Evolutionary conservation across 1,139 yeast genomes (phyloP).

Genomic region (Lodderomyces elongisporus): DNA sequence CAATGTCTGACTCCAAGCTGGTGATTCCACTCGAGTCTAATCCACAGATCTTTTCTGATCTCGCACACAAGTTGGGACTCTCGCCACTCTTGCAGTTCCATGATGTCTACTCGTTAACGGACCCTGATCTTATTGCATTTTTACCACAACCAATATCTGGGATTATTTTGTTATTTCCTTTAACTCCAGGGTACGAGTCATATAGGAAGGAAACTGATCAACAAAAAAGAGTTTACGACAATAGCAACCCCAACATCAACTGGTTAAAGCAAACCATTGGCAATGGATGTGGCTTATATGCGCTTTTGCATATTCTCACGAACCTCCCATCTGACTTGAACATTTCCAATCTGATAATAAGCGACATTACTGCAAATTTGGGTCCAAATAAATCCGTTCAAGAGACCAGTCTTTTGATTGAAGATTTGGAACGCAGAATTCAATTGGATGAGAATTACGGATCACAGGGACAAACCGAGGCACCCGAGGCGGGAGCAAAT

Average conservation of each 20-base stretch:
- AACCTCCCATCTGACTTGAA: constrained; percentile 52
- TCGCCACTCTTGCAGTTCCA: constrained; percentile 56
- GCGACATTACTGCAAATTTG: constrained; percentile 22
- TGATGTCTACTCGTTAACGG: constrained; percentile 82
- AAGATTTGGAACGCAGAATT: constrained; percentile 43
- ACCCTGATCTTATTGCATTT: constrained; percentile 69
- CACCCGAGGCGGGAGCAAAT: constrained; percentile 65
- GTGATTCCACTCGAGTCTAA: constrained; percentile 90
- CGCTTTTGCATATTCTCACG: constrained; percentile 68
- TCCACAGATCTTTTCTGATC: constrained; percentile 75
- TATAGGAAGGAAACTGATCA: constrained; percentile 37
- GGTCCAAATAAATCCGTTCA: constrained; percentile 20
- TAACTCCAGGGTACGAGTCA: constrained; percentile 57
- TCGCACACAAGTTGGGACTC: constrained; percentile 67
- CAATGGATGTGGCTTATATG: constrained; percentile 93
- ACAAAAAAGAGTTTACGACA: constrained; percentile 13
- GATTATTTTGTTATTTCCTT: constrained; percentile 73
- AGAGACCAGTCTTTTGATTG: constrained; percentile 42
- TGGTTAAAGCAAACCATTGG: constrained; percentile 86
- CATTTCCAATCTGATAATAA: constrained; percentile 31
- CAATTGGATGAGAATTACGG: constrained; percentile 57
- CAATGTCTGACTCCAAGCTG: constrained; percentile 10
- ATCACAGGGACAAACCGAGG: constrained; percentile 68
- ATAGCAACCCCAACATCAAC: constrained; percentile 21
- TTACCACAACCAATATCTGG: constrained; percentile 80